Base-by-base conservation (phyloP, 2,329 filamentous ascomycete genomes). In the Sarocladium brachiariae region DNA sequence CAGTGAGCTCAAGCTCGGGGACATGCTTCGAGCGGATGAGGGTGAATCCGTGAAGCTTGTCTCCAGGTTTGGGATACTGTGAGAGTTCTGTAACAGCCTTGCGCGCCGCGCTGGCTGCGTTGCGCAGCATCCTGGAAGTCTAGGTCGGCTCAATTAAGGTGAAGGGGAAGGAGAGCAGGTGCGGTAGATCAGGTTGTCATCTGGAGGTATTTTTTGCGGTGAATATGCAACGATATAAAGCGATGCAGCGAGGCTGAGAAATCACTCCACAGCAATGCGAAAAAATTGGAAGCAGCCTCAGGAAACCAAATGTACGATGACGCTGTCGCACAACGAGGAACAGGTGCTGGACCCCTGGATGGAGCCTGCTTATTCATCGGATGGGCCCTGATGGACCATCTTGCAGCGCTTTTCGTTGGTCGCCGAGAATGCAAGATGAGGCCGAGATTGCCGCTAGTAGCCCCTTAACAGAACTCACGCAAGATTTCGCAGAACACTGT, bases 41-140 rank as follows among this genome's bases (percentile, higher is more conserved):
- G 0, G 91, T 96, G 71, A 99, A 99, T 62, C 93, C 93, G 67
- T 97, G 87, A 35, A 97, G 79, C 69, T 87, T 86, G 63, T 92
- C 85, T 63, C 93, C 93, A 1, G 86, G 79, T 55, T 81, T 83
- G 5, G 91, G 90, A 58, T 87, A 86, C 60, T 80, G 81, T 50
- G 84, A 78, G 56, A 93, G 75, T 63, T 89, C 86, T 16, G 88
- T 89, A 43, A 92, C 81, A 47, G 87, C 86, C 59, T 73, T 80
- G 59, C 73, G 75, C 48, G 76, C 72, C 49, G 73, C 70, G 39
- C 70, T 74, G 51, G 75, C 71, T 33, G 73, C 72, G 54, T 75
- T 78, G 55, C 76, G 75, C 59, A 78, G 64, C 77, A 80, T 80
- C 52, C 52, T 65, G 49, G n/a, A n/a, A n/a, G n/a, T n/a, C n/a